These are phyloP conservation scores for Mortierella sp. DNA, from an alignment of 371 early-diverging fungal genomes.

Conservation along the genomic window DNA sequence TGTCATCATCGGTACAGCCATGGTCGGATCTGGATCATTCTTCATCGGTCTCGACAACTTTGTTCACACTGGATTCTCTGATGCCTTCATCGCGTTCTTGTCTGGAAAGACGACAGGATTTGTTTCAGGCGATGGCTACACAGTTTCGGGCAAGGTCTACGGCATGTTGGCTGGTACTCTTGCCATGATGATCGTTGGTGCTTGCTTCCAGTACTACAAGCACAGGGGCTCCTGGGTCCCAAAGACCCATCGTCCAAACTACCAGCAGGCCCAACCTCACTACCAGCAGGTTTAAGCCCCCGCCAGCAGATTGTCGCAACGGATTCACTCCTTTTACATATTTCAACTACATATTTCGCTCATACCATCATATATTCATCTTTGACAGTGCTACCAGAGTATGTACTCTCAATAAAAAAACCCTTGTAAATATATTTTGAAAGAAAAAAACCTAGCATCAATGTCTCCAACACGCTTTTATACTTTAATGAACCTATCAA, in stretches of 20 bases:
- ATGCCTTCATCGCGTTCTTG: constrained; percentile 35
- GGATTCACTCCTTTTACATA: neutral
- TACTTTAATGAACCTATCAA: too few species aligned
- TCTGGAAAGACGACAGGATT: constrained; percentile 37
- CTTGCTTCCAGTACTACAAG: constrained; percentile 64
- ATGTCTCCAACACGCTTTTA: neutral
- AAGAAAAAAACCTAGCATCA: neutral
- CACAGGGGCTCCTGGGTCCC: constrained; percentile 53
- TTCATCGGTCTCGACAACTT: constrained; percentile 70
- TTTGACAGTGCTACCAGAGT: too few species aligned
- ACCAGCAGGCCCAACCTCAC: constrained; percentile 28
- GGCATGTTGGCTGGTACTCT: constrained; percentile 71
- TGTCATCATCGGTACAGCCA: constrained; percentile 67
- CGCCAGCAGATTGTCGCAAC: neutral
- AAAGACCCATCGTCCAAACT: constrained; percentile 49
- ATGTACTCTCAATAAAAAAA: too few species aligned
- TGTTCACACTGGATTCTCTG: constrained; percentile 63
- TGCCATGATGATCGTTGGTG: constrained; percentile 63
- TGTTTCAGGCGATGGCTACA: constrained; percentile 25
- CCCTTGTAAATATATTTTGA: neutral
- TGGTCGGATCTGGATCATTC: constrained; percentile 69
- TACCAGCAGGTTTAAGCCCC: constrained; percentile 42
- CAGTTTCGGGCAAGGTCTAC: constrained; percentile 60
- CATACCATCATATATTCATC: too few species aligned
- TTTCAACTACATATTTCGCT: neutral